These are phyloP conservation scores for Saposhnikovia divaricata DNA, from an alignment of 129 eudicot genomes.

Conservation along the genomic window DNA sequence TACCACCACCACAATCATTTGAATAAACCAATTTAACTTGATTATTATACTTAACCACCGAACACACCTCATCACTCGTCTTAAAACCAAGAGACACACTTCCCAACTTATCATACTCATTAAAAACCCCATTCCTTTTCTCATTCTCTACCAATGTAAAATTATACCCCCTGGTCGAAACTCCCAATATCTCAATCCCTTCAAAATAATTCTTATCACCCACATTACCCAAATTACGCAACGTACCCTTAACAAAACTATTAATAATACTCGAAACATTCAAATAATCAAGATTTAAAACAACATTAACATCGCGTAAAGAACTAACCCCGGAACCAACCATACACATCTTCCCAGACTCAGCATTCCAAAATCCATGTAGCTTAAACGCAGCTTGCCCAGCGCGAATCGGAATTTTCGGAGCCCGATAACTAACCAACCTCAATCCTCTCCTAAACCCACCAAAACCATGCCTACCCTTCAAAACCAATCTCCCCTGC, in stretches of 20 bases:
- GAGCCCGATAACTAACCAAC: conserved; percentile 43
- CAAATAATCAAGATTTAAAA: conserved; percentile 59
- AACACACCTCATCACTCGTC: conserved; percentile 23
- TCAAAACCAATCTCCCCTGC: conserved; percentile 20
- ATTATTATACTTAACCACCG: conserved; percentile 28
- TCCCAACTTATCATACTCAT: conserved; percentile 23
- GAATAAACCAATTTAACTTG: conserved; percentile 48
- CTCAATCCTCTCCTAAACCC: conserved; percentile 35
- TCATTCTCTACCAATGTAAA: conserved; percentile 41
- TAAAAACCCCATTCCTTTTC: conserved; percentile 24
- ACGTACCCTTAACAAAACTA: conserved; percentile 70
- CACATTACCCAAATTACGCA: conserved; percentile 32
- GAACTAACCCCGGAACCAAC: conserved; percentile 51
- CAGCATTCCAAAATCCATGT: conserved; percentile 53
- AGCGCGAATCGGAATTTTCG: conserved; percentile 29
- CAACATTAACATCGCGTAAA: conserved; percentile 37
- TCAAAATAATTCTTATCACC: conserved; percentile 24
- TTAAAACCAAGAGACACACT: conserved; percentile 39
- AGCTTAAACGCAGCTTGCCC: conserved; percentile 34
- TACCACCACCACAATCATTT: conserved; percentile 36
- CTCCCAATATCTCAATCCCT: conserved; percentile 50
- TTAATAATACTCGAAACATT: conserved; percentile 37
- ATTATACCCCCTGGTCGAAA: conserved; percentile 45
- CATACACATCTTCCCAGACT: conserved; percentile 63
- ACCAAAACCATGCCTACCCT: conserved; percentile 6